Percentiles rank a stretch among this genome's conserved stretches.
Conservation (phyloP, 108 stramenopile species). For the Epithemia pelagica region DNA sequence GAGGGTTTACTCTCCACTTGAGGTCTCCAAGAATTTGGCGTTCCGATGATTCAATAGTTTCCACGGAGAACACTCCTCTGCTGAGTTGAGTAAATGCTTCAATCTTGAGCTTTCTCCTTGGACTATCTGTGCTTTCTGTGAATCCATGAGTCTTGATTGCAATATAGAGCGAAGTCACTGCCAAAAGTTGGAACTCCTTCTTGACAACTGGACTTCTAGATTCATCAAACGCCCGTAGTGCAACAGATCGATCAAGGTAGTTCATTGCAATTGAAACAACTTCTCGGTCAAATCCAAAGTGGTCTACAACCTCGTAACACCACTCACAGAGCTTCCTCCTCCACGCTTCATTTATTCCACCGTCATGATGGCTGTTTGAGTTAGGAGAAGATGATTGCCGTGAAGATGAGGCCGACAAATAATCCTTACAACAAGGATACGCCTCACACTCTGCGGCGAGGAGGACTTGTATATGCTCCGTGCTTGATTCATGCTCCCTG, state of each 20-base stretch:
- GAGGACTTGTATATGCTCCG: conserved; percentile 9
- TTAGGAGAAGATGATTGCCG: background rate
- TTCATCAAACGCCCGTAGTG: conserved; percentile 11
- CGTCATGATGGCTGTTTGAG: background rate
- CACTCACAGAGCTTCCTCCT: conserved; percentile 53
- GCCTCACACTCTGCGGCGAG: background rate
- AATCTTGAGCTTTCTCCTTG: conserved; percentile 32
- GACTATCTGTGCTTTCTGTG: conserved; percentile 22
- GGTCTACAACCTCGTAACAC: conserved; percentile 51
- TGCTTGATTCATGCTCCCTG: background rate
- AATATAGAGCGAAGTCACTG: conserved; percentile 52
- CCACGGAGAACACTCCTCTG: conserved; percentile 56
- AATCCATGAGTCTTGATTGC: conserved; percentile 66
- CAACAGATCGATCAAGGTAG: conserved; percentile 48
- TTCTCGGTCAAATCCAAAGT: conserved; percentile 60
- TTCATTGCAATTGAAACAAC: conserved; percentile 47
- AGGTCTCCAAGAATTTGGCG: conserved; percentile 37
- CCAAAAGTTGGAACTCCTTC: conserved; percentile 41
- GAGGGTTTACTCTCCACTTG: conserved; percentile 44
- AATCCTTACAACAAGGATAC: conserved; percentile 16
- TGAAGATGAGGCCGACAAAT: conserved; percentile 1
- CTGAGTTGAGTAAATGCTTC: conserved; percentile 61
- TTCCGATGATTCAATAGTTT: conserved; percentile 52
- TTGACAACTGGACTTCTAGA: conserved; percentile 1
- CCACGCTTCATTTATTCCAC: conserved; percentile 23